Base-by-base conservation (phyloP, 2,329 filamentous ascomycete species). In the Trichophyton mentagrophytes region DNA sequence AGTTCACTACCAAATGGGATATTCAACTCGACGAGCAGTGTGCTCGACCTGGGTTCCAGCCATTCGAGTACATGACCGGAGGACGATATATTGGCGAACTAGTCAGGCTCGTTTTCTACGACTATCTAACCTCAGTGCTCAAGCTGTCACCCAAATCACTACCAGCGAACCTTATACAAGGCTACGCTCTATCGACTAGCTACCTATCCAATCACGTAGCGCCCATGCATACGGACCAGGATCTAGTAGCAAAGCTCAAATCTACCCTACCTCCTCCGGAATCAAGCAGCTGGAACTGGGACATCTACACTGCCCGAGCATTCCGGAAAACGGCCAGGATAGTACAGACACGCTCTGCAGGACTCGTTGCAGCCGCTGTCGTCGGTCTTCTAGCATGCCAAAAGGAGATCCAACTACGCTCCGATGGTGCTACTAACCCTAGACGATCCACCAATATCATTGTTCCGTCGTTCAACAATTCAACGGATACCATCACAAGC, bases 11-110 rank as follows among this genome's bases (percentile, higher is more conserved):
- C 8, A 75, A 74, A 40, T 92, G 88, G 88, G 89, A 93, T 67
- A 73, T 77, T 8, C 74, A 79, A 62, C 78, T 93, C 4, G 87
- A 90, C 66, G 73, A 73, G 3, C 80, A 84, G 53, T 86, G 85
- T 66, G 85, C 89, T 66, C 78, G 77, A 5, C 86, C 88, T 0
- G 88, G 88, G 0, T 90, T 92, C 66, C 88, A 92, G 65, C 88
- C 88, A 0, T 81, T 92, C 20, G 89, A 93, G 69, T 92, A 91
- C 73, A 89, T 92, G 86, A 90, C 87, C 0, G 83, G 87, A 2
- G 88, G 88, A 1, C 79, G 88, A 46, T 91, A 91, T 69, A 79
- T 91, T 3, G 88, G 88, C 58, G 88, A 91, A 72, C 80, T 91
- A 9, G 85, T 86, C 25, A 83, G 88, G 27, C 77, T 90, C 61